Conservation (phyloP, 169 alveolate genomes). For the Eimeria necatrix region DNA sequence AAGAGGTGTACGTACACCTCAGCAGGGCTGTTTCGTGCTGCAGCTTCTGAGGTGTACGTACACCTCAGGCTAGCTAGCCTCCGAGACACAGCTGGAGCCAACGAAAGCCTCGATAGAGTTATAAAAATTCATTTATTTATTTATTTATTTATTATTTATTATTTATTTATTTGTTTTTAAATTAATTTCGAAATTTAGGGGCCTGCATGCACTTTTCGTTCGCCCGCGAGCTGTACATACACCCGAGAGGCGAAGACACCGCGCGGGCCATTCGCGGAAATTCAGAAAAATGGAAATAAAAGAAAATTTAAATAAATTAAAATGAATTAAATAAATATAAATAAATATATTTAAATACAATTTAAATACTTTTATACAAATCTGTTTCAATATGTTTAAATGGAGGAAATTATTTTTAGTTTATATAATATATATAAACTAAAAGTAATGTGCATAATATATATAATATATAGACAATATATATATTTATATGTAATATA, state of each 20-base stretch:
- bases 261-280: neutral
- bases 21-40: neutral
- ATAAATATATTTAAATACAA: too few species aligned
- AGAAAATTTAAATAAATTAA: too few species aligned
- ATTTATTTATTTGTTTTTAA: neutral
- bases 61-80: neutral
- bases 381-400: neutral
- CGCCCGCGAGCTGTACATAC: neutral
- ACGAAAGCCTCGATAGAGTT: too few species aligned
- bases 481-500: too few species aligned
- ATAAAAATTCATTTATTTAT: neutral
- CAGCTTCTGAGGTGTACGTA: neutral
- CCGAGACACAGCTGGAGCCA: neutral
- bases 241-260: neutral
- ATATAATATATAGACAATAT: too few species aligned
- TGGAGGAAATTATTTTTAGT: too few species aligned
- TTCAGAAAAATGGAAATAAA: neutral
- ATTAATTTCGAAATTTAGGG: neutral
- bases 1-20: constrained; percentile 22
- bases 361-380: too few species aligned
- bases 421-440: too few species aligned
- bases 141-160: neutral
- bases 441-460: too few species aligned
- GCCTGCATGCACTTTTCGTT: neutral
- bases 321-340: neutral